Evolutionary conservation across 2,329 filamentous ascomycete species (phyloP).

Genomic region (Leptographium flavum): DNA sequence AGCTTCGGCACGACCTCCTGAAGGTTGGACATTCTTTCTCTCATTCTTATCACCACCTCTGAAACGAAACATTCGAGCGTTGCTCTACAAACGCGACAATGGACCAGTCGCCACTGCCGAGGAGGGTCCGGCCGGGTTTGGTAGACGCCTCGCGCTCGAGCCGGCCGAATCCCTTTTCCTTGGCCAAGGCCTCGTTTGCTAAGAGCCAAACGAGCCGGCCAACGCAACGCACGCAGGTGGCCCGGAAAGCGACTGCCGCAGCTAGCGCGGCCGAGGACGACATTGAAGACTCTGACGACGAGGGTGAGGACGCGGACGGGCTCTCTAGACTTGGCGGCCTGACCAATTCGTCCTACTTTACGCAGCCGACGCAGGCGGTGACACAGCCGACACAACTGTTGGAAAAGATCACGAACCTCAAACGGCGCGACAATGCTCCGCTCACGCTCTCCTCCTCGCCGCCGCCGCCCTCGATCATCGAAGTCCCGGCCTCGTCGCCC

Average conservation of each 20-base stretch:
- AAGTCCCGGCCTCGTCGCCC: slow-evolving; percentile 84
- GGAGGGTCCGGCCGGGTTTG: slow-evolving; percentile 2
- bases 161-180: slow-evolving; percentile 8
- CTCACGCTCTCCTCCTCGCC: slow-evolving; percentile 25
- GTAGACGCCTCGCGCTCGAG: neutral
- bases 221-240: neutral
- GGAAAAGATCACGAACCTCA: slow-evolving; percentile 21
- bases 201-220: slow-evolving; percentile 1
- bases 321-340: slow-evolving; percentile 21
- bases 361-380: slow-evolving; percentile 29
- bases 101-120: slow-evolving; percentile 10
- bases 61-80: no score
- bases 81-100: no score
- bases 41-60: no score
- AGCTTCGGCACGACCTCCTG: no score
- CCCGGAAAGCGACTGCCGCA: neutral
- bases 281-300: slow-evolving; percentile 18
- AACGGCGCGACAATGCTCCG: slow-evolving; percentile 4
- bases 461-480: slow-evolving; percentile 33
- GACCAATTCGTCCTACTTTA: slow-evolving; percentile 29
- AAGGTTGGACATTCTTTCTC: no score
- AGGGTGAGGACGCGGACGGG: slow-evolving; percentile 32
- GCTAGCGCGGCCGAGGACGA: slow-evolving; percentile 8
- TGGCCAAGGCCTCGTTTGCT: slow-evolving; percentile 5
- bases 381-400: slow-evolving; percentile 36